Conservation (phyloP, 192 early-diverging fungal genomes). For the Backusella morwellensis region DNA sequence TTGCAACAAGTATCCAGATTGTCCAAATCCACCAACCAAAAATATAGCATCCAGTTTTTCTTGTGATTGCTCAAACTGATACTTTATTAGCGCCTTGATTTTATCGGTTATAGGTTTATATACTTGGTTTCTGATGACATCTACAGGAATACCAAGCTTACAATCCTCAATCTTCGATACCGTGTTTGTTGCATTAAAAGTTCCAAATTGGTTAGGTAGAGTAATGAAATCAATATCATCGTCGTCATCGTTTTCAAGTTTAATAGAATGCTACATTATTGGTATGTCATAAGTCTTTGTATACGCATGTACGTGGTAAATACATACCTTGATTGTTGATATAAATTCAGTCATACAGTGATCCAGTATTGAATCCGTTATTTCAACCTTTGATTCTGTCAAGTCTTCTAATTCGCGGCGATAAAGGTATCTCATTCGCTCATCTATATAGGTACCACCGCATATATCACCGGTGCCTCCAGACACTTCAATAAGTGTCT, state of each 20-base stretch:
- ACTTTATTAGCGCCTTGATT: background rate
- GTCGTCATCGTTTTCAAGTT: slow-evolving; percentile 28
- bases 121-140: slow-evolving; percentile 38
- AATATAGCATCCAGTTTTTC: slow-evolving; percentile 45
- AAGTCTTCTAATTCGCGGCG: slow-evolving; percentile 36
- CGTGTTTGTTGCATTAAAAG: slow-evolving; percentile 25
- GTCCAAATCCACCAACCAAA: slow-evolving; percentile 55
- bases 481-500: slow-evolving; percentile 41
- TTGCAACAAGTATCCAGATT: slow-evolving; percentile 44
- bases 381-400: background rate
- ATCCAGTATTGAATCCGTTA: slow-evolving; percentile 30
- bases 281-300: background rate
- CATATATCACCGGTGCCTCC: slow-evolving; percentile 43
- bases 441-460: slow-evolving; percentile 44
- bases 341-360: slow-evolving; percentile 33
- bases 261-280: background rate
- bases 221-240: slow-evolving; percentile 38
- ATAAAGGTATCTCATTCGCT: slow-evolving; percentile 32
- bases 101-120: slow-evolving; percentile 44
- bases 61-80: slow-evolving; percentile 20
- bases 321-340: slow-evolving; percentile 5
- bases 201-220: slow-evolving; percentile 32
- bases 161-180: slow-evolving; percentile 36
- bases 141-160: slow-evolving; percentile 30
- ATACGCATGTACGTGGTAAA: background rate